These are phyloP conservation scores for Metarhizium anisopliae DNA, from an alignment of 2,329 filamentous ascomycete species.

Conservation along the genomic window DNA sequence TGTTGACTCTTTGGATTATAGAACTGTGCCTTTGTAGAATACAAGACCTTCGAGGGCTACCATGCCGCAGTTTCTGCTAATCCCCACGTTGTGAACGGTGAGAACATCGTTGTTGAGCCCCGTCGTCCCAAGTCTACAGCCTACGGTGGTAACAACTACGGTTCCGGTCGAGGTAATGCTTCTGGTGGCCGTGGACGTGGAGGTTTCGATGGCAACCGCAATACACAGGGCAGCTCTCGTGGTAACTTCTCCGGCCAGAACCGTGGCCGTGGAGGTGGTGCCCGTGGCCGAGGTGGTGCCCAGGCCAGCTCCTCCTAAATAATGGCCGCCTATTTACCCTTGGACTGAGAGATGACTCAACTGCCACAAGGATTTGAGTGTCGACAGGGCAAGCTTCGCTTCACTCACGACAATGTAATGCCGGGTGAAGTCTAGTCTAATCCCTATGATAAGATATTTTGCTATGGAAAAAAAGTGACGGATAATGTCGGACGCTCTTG, in stretches of 20 bases:
- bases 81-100: slow-evolving; percentile 74
- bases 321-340: not conserved
- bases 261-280: slow-evolving; percentile 57
- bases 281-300: slow-evolving; percentile 54
- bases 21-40: slow-evolving; percentile 98
- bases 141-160: slow-evolving; percentile 61
- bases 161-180: slow-evolving; percentile 49
- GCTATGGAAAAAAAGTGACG: not conserved
- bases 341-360: not conserved
- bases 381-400: not conserved
- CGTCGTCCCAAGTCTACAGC: slow-evolving; percentile 68
- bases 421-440: not conserved
- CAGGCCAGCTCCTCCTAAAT: slow-evolving; percentile 43
- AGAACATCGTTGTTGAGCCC: slow-evolving; percentile 80
- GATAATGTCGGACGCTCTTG: not conserved
- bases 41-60: slow-evolving; percentile 71
- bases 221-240: slow-evolving; percentile 51
- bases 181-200: slow-evolving; percentile 55
- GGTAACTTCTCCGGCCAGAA: slow-evolving; percentile 60
- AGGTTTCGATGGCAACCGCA: slow-evolving; percentile 50
- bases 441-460: not conserved
- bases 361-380: not conserved
- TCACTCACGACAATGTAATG: not conserved
- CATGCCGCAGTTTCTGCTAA: slow-evolving; percentile 75
- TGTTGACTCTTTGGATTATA: slow-evolving; percentile 24